phyloP scores from a whole-genome alignment of 176 grass and related monocot species.

The Juncus inflexus region DNA sequence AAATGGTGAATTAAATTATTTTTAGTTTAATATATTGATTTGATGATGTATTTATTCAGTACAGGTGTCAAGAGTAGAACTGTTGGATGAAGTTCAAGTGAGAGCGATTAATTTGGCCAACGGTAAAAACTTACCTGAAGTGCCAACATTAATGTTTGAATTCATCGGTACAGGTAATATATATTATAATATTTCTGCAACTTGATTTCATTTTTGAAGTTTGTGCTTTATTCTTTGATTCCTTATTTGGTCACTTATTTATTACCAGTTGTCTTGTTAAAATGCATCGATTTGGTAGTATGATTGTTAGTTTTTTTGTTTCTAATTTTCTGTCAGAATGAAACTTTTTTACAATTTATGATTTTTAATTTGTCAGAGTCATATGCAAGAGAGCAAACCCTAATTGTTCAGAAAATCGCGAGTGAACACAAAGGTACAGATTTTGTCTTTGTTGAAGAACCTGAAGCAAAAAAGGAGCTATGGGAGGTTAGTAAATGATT shows the following conservation, averaged over 20 bases:
- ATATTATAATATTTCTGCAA: slow-evolving; percentile 9
- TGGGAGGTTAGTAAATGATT: slow-evolving; percentile 61
- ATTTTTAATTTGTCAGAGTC: slow-evolving; percentile 59
- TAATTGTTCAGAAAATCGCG: slow-evolving; percentile 93
- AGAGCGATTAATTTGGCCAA: slow-evolving; percentile 93
- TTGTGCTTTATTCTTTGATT: background rate
- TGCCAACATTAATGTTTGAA: slow-evolving; percentile 96
- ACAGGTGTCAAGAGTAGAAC: slow-evolving; percentile 89
- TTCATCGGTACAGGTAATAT: slow-evolving; percentile 91
- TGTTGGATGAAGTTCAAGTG: slow-evolving; percentile 97
- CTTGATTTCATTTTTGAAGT: slow-evolving; percentile 1
- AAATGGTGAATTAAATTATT: background rate
- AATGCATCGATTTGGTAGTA: too few relatives aligned
- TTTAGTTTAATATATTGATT: background rate
- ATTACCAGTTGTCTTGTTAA: too few relatives aligned
- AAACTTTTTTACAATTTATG: background rate
- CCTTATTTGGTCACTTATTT: background rate
- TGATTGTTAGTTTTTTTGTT: slow-evolving; percentile 8
- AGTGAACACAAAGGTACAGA: slow-evolving; percentile 73
- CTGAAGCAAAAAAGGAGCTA: slow-evolving; percentile 65
- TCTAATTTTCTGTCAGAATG: background rate
- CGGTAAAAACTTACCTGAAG: slow-evolving; percentile 82
- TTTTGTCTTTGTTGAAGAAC: slow-evolving; percentile 87
- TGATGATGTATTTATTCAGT: slow-evolving; percentile 9
- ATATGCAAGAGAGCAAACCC: slow-evolving; percentile 85